Evolutionary conservation across 2,329 filamentous ascomycete species (phyloP).

Genomic region (Rutstroemia sp.): DNA sequence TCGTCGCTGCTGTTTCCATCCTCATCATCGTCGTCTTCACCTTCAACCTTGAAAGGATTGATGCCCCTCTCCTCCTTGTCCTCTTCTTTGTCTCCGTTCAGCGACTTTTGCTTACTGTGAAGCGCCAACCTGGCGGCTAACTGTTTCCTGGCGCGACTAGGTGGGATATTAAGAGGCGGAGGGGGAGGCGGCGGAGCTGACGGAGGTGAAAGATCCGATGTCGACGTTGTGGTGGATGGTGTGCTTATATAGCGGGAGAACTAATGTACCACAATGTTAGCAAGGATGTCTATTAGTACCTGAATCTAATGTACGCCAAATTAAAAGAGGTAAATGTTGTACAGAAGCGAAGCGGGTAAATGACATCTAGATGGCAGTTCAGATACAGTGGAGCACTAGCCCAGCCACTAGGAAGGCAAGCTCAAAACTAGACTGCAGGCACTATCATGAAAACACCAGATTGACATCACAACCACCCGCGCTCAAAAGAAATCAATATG

Average conservation of each 20-base stretch:
- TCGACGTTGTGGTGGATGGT: slow-evolving; percentile 24
- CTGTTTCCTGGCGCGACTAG: slow-evolving; percentile 78
- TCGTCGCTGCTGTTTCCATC: slow-evolving; percentile 22
- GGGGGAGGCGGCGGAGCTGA: slow-evolving; percentile 60
- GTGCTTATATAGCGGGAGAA: slow-evolving; percentile 31
- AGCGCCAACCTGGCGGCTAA: slow-evolving; percentile 81
- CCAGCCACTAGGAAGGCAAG: slow-evolving; percentile 5
- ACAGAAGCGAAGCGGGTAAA: slow-evolving; percentile 5
- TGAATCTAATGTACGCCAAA: not conserved
- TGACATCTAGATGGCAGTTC: slow-evolving; percentile 1
- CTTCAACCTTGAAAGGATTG: slow-evolving; percentile 29
- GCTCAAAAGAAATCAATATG: not conserved
- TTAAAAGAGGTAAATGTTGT: not conserved
- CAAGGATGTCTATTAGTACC: slow-evolving; percentile 9
- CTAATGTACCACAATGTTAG: slow-evolving; percentile 20
- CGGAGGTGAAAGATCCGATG: slow-evolving; percentile 41
- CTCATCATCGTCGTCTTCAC: slow-evolving; percentile 25
- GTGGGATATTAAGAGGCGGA: slow-evolving; percentile 75
- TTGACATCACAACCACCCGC: slow-evolving; percentile 7
- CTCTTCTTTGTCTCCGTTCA: slow-evolving; percentile 18
- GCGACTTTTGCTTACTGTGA: slow-evolving; percentile 53
- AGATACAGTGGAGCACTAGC: slow-evolving; percentile 4
- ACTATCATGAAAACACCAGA: slow-evolving; percentile 5
- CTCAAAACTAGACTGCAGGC: slow-evolving; percentile 13
- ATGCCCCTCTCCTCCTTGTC: slow-evolving; percentile 18